Percentiles rank a stretch among this genome's conserved stretches.
Conservation (phyloP, 1,284 basidiomycete species). For the Ceratobasidium theobromae region DNA sequence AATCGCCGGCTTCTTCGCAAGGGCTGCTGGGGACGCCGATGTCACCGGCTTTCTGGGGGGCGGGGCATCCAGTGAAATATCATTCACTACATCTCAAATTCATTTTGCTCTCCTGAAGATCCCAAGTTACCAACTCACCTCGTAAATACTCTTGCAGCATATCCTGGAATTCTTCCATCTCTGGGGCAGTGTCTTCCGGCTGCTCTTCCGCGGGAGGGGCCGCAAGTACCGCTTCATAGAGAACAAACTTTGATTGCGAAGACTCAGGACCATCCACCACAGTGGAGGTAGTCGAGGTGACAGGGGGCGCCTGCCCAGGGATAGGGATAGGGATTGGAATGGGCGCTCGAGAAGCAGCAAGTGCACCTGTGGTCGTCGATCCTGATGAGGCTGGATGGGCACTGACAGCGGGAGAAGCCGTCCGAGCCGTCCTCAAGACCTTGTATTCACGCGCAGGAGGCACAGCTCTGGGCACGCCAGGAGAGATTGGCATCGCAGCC, state of each 20-base stretch:
- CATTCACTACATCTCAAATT: neutral
- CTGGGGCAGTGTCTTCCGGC: neutral
- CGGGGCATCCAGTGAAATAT: constrained; percentile 21
- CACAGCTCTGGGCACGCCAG: neutral
- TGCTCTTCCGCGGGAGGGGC: neutral
- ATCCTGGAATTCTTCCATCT: constrained; percentile 28
- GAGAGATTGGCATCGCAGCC: constrained; percentile 5
- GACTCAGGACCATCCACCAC: neutral
- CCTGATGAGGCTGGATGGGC: neutral
- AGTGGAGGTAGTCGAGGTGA: neutral
- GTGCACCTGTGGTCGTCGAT: neutral
- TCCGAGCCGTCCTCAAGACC: constrained; percentile 14
- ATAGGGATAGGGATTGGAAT: constrained; percentile 21
- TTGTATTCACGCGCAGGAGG: constrained; percentile 5
- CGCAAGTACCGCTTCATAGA: constrained; percentile 17
- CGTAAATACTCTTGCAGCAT: constrained; percentile 6
- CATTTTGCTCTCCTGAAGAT: neutral
- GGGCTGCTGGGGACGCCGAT: neutral
- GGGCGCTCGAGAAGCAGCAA: constrained; percentile 1
- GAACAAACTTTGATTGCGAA: neutral
- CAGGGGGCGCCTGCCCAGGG: constrained; percentile 6
- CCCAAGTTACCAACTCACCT: neutral
- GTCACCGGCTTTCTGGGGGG: constrained; percentile 18
- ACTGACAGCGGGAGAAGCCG: constrained; percentile 1
- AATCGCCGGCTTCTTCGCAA: neutral